phyloP scores from a whole-genome alignment of 768 basidiomycete genomes.

The Tephrocybe sp. region DNA sequence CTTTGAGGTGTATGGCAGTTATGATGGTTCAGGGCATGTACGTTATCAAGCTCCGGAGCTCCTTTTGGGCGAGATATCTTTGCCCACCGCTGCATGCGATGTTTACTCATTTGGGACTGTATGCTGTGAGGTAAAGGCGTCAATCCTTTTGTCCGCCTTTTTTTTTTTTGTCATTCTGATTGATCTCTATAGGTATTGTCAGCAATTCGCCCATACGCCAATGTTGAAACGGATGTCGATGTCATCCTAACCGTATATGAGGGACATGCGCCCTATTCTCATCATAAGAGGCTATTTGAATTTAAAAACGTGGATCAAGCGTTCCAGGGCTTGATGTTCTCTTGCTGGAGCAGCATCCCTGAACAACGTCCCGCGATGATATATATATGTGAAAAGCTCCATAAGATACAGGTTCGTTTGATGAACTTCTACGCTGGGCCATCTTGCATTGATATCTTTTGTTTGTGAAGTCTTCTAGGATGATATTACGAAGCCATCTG shows the following conservation, averaged over 20 bases:
- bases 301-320: not conserved
- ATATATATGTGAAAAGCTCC: not conserved
- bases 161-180: not conserved
- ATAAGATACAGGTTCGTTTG: not conserved
- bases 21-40: not conserved
- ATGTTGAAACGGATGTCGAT: not conserved
- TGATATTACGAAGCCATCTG: no score
- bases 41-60: constrained; percentile 7
- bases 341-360: not conserved
- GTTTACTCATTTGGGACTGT: constrained; percentile 3
- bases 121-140: not conserved
- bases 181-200: not conserved
- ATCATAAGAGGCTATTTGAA: not conserved
- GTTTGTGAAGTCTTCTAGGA: no score
- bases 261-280: not conserved
- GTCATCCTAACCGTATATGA: constrained; percentile 4
- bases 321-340: not conserved
- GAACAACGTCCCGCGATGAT: not conserved
- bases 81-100: not conserved
- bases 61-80: not conserved
- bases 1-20: not conserved
- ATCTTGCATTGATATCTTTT: no score
- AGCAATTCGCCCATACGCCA: not conserved
- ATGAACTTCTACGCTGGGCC: no score
- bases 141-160: not conserved